Percentiles rank a stretch among this genome's conserved stretches.
Evolutionary conservation across 2,329 filamentous ascomycete genomes (phyloP).

Genomic region (Phyllosticta ampelicida): DNA sequence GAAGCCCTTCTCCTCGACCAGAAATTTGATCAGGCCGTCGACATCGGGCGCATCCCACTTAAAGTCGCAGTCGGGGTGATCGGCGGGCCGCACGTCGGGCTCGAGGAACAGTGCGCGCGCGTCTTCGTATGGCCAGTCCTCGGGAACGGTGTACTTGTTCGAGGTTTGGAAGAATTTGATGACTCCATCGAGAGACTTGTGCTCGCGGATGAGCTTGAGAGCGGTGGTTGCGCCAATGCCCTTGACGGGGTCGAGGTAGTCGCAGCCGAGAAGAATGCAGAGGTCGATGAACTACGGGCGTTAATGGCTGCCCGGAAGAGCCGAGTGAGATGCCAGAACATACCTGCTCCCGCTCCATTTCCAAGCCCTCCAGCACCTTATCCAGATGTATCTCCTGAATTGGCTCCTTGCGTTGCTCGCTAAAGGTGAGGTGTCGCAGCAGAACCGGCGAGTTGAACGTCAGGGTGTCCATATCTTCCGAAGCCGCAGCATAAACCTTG

Average conservation of each 20-base stretch:
- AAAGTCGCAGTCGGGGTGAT: slow-evolving; percentile 84
- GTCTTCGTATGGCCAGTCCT: slow-evolving; percentile 94
- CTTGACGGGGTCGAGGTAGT: slow-evolving; percentile 93
- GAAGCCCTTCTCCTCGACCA: slow-evolving; percentile 93
- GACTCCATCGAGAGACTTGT: slow-evolving; percentile 78
- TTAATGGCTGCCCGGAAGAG: not conserved
- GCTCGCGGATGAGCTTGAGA: slow-evolving; percentile 85
- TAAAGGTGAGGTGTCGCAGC: slow-evolving; percentile 87
- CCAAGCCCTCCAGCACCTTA: slow-evolving; percentile 74
- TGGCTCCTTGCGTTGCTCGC: slow-evolving; percentile 92
- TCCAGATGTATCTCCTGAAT: slow-evolving; percentile 90
- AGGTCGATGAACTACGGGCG: slow-evolving; percentile 76
- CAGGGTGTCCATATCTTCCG: slow-evolving; percentile 97
- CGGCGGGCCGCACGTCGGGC: slow-evolving; percentile 75
- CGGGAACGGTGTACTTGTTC: slow-evolving; percentile 73
- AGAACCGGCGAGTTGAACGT: slow-evolving; percentile 91
- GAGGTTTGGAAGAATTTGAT: slow-evolving; percentile 70
- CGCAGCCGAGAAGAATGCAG: slow-evolving; percentile 93
- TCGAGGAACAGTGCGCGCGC: slow-evolving; percentile 86
- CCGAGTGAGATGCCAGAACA: slow-evolving; percentile 5
- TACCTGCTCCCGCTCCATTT: slow-evolving; percentile 81
- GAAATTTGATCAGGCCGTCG: slow-evolving; percentile 77
- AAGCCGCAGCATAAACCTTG: slow-evolving; percentile 93
- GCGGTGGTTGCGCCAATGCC: slow-evolving; percentile 89
- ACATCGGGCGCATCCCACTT: slow-evolving; percentile 94